Conservation (phyloP, 139 green algal species). For the Picochlorum costavermella region DNA sequence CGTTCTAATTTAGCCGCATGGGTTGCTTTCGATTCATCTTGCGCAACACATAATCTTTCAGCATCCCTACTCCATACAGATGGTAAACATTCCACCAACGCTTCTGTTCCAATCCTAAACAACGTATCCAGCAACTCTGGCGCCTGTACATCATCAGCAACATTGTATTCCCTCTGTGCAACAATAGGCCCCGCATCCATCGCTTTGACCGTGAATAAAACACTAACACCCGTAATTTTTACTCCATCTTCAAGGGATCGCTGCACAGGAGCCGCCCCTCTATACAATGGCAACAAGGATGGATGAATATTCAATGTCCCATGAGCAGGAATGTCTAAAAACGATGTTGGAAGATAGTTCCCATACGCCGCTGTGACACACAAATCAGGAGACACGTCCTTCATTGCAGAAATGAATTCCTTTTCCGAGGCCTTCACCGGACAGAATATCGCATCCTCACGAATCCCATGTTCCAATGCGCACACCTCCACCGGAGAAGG, state of each 20-base stretch:
- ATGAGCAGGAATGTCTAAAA: slow-evolving; percentile 75
- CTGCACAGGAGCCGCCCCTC: slow-evolving; percentile 93
- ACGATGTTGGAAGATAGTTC: slow-evolving; percentile 85
- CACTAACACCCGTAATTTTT: slow-evolving; percentile 67
- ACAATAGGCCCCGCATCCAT: slow-evolving; percentile 94
- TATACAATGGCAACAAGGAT: slow-evolving; percentile 81
- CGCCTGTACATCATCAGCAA: slow-evolving; percentile 55
- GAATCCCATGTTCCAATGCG: slow-evolving; percentile 36
- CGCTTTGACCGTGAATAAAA: slow-evolving; percentile 87
- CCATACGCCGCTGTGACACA: slow-evolving; percentile 94
- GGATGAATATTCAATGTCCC: slow-evolving; percentile 98
- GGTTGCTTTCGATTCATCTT: slow-evolving; percentile 56
- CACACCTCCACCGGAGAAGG: slow-evolving; percentile 53
- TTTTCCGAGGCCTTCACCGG: slow-evolving; percentile 39
- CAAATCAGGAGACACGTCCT: slow-evolving; percentile 71
- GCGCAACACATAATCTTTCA: slow-evolving; percentile 9
- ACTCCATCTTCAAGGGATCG: slow-evolving; percentile 49
- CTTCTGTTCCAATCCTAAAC: slow-evolving; percentile 52
- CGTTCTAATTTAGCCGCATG: slow-evolving; percentile 72
- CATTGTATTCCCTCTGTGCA: slow-evolving; percentile 39
- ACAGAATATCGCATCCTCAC: slow-evolving; percentile 33
- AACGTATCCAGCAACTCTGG: slow-evolving; percentile 72
- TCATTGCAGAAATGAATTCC: slow-evolving; percentile 63
- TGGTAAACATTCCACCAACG: slow-evolving; percentile 59
- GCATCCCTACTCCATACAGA: slow-evolving; percentile 53